Evolutionary conservation across 2,329 filamentous ascomycete species (phyloP).

Genomic region (Talaromyces islandicus): DNA sequence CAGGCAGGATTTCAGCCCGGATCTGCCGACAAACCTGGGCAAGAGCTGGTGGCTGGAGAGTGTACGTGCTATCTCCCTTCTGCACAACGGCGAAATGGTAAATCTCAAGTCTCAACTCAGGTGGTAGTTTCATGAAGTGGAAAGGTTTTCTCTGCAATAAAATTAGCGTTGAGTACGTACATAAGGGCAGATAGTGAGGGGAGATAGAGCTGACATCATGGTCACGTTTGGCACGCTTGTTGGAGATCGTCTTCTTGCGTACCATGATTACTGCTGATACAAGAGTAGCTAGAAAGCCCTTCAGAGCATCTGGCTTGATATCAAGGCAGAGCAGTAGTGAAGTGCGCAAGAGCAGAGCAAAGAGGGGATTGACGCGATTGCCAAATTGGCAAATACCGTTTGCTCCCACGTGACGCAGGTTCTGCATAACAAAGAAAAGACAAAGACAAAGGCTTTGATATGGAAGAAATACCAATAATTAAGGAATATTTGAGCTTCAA

Average conservation of each 20-base stretch:
- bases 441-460: too few relatives aligned
- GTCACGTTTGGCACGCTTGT: not conserved
- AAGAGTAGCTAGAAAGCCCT: not conserved
- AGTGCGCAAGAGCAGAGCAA: not conserved
- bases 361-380: not conserved
- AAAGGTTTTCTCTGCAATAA: not conserved
- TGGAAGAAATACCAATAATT: too few relatives aligned
- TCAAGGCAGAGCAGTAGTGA: not conserved
- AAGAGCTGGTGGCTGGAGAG: not conserved
- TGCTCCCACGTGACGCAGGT: not conserved
- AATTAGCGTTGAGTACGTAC: not conserved
- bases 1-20: not conserved
- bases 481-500: too few relatives aligned
- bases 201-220: not conserved
- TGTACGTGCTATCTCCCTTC: not conserved
- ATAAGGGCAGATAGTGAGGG: not conserved
- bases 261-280: not conserved
- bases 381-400: not conserved
- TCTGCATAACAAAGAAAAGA: too few relatives aligned
- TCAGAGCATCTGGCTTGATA: not conserved
- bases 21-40: not conserved
- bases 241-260: not conserved
- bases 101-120: not conserved
- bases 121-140: constrained; percentile 1
- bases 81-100: not conserved